phyloP scores from a whole-genome alignment of 208 protist genomes.

The Leishmania lainsoni region DNA sequence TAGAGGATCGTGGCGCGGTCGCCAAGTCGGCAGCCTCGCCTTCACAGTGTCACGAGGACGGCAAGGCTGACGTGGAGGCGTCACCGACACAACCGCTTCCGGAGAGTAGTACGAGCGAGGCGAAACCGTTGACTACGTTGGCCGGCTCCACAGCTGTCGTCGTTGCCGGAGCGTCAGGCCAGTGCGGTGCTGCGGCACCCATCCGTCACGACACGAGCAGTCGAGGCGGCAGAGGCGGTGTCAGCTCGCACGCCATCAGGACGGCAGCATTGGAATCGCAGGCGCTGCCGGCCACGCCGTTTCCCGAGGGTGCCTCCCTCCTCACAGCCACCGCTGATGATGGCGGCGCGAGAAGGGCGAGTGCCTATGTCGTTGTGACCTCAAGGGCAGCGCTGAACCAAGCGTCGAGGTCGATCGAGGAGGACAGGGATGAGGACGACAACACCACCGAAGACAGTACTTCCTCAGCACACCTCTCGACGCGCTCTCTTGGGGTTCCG shows the following conservation, averaged over 20 bases:
- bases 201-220: not conserved
- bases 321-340: not conserved
- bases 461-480: not conserved
- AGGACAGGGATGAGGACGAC: not conserved
- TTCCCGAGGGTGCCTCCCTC: not conserved
- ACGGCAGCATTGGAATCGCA: not conserved
- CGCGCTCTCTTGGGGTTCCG: not conserved
- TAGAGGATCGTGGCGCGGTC: not conserved
- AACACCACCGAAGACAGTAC: not conserved
- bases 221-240: not conserved
- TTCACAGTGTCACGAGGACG: not conserved
- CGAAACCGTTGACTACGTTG: not conserved
- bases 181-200: not conserved
- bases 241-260: not conserved
- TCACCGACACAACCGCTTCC: not conserved
- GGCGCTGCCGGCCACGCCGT: not conserved
- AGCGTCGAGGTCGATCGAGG: not conserved
- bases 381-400: not conserved
- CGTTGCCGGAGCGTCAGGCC: not conserved
- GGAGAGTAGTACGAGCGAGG: not conserved
- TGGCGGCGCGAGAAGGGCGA: not conserved
- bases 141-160: too few species aligned
- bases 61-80: not conserved
- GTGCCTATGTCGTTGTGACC: not conserved
- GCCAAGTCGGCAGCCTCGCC: not conserved